Evolutionary conservation across 2,329 filamentous ascomycete species (phyloP).

Genomic region (Fusarium nygamai): DNA sequence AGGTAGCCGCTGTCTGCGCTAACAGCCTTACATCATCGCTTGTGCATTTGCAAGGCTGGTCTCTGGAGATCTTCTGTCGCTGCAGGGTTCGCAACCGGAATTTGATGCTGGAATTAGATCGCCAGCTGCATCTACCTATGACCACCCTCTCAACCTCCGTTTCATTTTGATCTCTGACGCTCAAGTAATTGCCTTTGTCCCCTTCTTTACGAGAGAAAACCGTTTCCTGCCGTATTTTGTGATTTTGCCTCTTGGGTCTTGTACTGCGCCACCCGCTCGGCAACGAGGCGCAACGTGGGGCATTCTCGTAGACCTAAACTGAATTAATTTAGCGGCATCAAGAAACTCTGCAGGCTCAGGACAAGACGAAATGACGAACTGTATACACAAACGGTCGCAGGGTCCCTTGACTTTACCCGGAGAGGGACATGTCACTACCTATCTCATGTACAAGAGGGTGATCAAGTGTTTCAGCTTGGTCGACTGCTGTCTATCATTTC

Average conservation of each 20-base stretch:
- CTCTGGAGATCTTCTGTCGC: not conserved
- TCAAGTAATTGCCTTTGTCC: not conserved
- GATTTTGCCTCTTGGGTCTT: not conserved
- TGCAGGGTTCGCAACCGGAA: conserved; percentile 10
- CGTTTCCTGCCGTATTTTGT: not conserved
- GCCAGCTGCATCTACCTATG: not conserved
- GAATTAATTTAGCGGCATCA: conserved; percentile 8
- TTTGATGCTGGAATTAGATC: not conserved
- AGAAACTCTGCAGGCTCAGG: not conserved
- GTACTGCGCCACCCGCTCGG: conserved; percentile 37
- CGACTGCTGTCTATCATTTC: conserved; percentile 38
- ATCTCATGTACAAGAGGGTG: not conserved
- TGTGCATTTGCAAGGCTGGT: conserved; percentile 25
- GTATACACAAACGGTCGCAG: not conserved
- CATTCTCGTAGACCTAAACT: conserved; percentile 2
- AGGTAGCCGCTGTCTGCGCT: conserved; percentile 29
- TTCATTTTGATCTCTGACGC: not conserved
- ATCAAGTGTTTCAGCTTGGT: conserved; percentile 38
- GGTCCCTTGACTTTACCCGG: conserved; percentile 14
- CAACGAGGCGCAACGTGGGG: conserved; percentile 35
- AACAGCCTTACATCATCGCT: conserved; percentile 38
- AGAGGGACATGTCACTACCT: not conserved
- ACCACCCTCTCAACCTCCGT: not conserved
- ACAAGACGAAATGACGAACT: conserved; percentile 3
- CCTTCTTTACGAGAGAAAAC: not conserved